Conservation (phyloP, 2,329 filamentous ascomycete species). For the Fusarium scirpi region DNA sequence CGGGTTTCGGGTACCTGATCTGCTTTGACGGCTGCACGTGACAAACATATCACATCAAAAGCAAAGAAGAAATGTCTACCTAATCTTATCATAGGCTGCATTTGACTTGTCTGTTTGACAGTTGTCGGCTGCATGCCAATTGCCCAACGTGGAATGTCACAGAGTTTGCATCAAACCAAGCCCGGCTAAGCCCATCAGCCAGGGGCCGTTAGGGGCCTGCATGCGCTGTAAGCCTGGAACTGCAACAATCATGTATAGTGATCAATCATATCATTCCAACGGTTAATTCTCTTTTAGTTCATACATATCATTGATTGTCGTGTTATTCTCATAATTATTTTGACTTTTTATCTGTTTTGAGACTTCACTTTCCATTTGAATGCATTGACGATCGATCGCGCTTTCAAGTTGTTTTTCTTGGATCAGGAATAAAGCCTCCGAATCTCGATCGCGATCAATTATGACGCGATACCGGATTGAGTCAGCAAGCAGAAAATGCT, state of each 20-base stretch:
- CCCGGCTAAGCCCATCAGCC: background rate
- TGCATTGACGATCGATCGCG: background rate
- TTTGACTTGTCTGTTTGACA: background rate
- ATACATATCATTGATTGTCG: too few relatives aligned
- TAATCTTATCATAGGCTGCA: background rate
- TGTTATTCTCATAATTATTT: too few relatives aligned
- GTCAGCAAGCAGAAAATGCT: background rate
- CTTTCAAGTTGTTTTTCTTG: background rate
- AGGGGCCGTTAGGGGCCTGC: background rate
- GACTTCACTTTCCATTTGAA: background rate
- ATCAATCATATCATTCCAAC: background rate
- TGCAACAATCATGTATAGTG: background rate
- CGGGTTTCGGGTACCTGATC: slow-evolving; percentile 13
- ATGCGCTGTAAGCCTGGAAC: background rate
- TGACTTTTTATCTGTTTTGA: background rate
- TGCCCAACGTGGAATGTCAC: background rate
- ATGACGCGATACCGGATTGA: background rate
- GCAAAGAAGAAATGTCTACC: too few relatives aligned
- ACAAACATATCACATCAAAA: background rate
- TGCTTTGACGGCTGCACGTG: background rate
- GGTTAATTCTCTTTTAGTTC: background rate
- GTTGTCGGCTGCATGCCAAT: background rate
- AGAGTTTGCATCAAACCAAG: background rate
- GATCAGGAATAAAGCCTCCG: too few relatives aligned
- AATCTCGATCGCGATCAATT: background rate